phyloP scores from a whole-genome alignment of 2,329 filamentous ascomycete species.

The Gliomastix tumulicola region DNA sequence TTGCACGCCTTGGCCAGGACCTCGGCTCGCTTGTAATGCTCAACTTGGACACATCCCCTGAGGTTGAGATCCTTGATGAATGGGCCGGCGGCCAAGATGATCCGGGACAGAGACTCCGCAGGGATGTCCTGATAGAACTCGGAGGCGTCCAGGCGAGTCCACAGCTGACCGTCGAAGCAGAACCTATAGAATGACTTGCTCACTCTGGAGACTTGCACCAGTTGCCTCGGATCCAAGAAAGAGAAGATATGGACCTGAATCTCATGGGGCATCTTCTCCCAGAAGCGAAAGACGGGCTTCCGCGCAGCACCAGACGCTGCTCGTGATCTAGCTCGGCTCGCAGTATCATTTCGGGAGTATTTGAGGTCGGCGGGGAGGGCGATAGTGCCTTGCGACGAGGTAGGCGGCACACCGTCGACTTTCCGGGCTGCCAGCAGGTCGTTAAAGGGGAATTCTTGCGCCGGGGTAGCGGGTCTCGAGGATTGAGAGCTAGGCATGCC shows the following conservation, averaged over 20 bases:
- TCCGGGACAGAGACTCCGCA: constrained; percentile 72
- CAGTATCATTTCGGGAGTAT: constrained; percentile 24
- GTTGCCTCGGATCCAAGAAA: constrained; percentile 71
- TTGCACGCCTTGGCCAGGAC: constrained; percentile 76
- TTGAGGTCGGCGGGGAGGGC: constrained; percentile 59
- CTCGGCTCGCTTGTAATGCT: constrained; percentile 71
- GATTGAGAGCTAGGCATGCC: constrained; percentile 22
- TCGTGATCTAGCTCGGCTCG: constrained; percentile 10
- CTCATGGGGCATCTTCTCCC: constrained; percentile 76
- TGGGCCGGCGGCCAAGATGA: constrained; percentile 78
- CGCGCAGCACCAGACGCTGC: constrained; percentile 8
- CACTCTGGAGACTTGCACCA: constrained; percentile 71
- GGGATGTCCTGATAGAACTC: constrained; percentile 86
- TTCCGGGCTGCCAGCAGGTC: constrained; percentile 47
- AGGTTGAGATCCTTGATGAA: constrained; percentile 90
- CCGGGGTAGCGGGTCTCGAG: constrained; percentile 30
- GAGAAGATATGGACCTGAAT: constrained; percentile 71
- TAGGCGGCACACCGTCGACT: constrained; percentile 40
- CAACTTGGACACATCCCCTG: constrained; percentile 81
- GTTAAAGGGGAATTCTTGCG: constrained; percentile 29
- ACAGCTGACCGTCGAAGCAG: constrained; percentile 93
- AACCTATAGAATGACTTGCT: constrained; percentile 72
- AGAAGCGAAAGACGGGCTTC: constrained; percentile 55
- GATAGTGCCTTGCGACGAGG: constrained; percentile 38
- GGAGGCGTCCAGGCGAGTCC: constrained; percentile 77